Evolutionary conservation across 2,329 filamentous ascomycete species (phyloP).

Genomic region (Penicillium concentricum): DNA sequence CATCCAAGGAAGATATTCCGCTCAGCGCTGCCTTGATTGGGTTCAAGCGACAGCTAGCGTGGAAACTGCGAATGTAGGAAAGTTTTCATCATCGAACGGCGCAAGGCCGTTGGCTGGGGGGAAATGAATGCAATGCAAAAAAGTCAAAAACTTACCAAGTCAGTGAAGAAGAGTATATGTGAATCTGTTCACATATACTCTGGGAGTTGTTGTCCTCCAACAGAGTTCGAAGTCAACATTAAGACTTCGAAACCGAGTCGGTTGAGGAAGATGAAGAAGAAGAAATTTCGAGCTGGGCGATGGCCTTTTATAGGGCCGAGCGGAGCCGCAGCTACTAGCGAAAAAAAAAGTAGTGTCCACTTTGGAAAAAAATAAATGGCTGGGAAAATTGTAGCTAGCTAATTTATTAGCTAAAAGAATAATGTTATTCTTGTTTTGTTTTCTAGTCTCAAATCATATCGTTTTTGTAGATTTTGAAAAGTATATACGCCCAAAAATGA

Average conservation of each 20-base stretch:
- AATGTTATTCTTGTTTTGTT: neutral
- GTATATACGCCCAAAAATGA: constrained; percentile 4
- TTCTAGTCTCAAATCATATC: neutral
- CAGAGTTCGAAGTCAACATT: neutral
- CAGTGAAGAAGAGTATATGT: constrained; percentile 10
- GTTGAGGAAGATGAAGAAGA: constrained; percentile 19
- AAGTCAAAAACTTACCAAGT: constrained; percentile 23
- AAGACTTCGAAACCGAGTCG: constrained; percentile 10
- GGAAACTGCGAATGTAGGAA: constrained; percentile 46
- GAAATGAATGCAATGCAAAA: constrained; percentile 2
- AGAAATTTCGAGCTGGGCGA: constrained; percentile 26
- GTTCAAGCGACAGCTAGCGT: constrained; percentile 41
- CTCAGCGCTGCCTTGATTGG: constrained; percentile 36
- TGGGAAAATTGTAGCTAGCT: neutral
- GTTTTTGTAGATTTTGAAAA: neutral
- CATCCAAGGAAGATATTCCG: constrained; percentile 42
- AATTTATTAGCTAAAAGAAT: neutral
- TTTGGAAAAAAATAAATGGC: neutral
- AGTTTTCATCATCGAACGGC: constrained; percentile 42
- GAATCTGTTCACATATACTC: neutral
- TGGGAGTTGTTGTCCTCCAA: neutral
- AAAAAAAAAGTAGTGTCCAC: constrained; percentile 14
- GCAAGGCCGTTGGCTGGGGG: constrained; percentile 21
- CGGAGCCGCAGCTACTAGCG: constrained; percentile 36
- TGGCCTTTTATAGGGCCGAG: constrained; percentile 32